Evolutionary conservation across 2,329 filamentous ascomycete species (phyloP).

Genomic region (Aspergillus clavatus): DNA sequence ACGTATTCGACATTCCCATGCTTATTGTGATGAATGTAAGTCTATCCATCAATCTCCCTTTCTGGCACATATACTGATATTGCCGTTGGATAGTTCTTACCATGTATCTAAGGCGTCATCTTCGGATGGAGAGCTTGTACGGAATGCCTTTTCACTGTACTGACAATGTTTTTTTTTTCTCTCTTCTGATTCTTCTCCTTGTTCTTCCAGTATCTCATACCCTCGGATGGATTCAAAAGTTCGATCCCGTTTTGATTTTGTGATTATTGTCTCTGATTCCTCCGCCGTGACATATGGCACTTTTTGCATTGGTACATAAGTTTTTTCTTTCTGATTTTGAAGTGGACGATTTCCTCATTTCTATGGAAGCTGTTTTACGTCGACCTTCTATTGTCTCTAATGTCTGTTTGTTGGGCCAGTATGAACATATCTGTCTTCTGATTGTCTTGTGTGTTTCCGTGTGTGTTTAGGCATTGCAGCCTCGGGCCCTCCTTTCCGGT

Average conservation of each 20-base stretch:
- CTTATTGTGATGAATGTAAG: constrained; percentile 96
- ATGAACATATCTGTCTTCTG: background rate
- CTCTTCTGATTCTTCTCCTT: too few species aligned
- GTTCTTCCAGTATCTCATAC: constrained; percentile 2
- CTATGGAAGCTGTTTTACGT: background rate
- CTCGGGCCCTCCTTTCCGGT: background rate
- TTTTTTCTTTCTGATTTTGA: background rate
- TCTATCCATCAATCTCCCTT: too few species aligned
- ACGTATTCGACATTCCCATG: constrained; percentile 98
- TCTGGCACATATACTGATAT: too few species aligned
- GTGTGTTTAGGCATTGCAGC: background rate
- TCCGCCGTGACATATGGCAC: background rate
- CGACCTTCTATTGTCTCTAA: background rate
- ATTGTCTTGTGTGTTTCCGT: background rate
- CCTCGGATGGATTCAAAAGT: constrained; percentile 7
- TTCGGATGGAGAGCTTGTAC: background rate
- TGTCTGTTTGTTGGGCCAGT: background rate
- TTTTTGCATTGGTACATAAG: background rate
- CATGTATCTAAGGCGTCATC: constrained; percentile 39
- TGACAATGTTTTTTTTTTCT: constrained; percentile 6
- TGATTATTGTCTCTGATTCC: background rate
- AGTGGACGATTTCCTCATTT: background rate
- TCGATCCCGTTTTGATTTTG: background rate
- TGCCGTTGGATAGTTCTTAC: too few species aligned
- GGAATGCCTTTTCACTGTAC: background rate